Percentiles rank a stretch among this genome's conserved stretches.
These are phyloP conservation scores for Dactylonectria estremocensis DNA, from an alignment of 2,329 filamentous ascomycete genomes.

Conservation along the genomic window DNA sequence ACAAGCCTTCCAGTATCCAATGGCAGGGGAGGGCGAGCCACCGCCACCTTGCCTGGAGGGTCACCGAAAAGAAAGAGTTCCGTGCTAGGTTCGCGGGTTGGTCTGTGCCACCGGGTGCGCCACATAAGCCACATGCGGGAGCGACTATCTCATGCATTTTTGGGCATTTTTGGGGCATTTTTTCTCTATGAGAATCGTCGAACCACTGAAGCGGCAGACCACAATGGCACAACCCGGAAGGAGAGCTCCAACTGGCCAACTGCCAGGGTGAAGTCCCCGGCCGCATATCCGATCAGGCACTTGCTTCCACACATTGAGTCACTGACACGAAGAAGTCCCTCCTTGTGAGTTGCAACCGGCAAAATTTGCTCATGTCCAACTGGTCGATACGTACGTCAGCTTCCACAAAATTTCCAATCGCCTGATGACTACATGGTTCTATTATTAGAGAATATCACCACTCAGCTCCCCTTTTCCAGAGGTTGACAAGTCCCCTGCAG, in stretches of 20 bases:
- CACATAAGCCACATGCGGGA: constrained; percentile 27
- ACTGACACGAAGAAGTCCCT: background rate
- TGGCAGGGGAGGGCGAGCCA: constrained; percentile 25
- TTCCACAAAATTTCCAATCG: background rate
- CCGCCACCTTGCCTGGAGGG: constrained; percentile 31
- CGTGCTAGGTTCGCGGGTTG: background rate
- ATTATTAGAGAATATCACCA: background rate
- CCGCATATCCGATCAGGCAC: background rate
- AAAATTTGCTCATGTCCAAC: background rate
- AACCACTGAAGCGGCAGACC: constrained; percentile 12
- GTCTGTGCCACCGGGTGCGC: constrained; percentile 4
- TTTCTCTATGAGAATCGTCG: constrained; percentile 1
- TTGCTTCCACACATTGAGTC: background rate
- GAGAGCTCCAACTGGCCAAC: constrained; percentile 10
- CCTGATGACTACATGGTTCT: background rate
- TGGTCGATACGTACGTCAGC: background rate
- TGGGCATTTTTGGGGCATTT: background rate
- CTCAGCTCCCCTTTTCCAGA: background rate
- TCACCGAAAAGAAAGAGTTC: constrained; percentile 19
- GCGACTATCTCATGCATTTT: constrained; percentile 6
- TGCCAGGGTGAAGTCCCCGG: background rate
- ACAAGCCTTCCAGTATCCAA: constrained; percentile 36
- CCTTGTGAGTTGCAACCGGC: background rate
- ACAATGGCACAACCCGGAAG: background rate
- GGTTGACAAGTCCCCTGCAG: background rate